Evolutionary conservation across 2,329 filamentous ascomycete genomes (phyloP).

Genomic region (Dissoconium aciculare): DNA sequence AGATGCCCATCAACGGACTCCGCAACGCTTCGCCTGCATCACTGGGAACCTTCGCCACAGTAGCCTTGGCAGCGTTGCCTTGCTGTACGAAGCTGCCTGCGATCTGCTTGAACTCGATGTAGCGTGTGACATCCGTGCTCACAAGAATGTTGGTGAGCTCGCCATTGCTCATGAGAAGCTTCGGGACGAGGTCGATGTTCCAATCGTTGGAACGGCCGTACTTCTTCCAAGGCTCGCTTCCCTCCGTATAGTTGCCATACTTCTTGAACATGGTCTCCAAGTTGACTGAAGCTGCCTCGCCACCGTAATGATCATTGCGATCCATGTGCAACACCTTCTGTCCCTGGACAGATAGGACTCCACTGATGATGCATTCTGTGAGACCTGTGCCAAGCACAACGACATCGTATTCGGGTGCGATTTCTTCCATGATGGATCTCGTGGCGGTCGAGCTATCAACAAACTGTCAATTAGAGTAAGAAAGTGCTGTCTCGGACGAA

Average conservation of each 20-base stretch:
- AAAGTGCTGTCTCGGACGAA: no score
- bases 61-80: conserved; percentile 64
- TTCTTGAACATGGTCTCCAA: conserved; percentile 96
- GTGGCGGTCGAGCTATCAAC: not conserved
- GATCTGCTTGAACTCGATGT: conserved; percentile 47
- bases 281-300: conserved; percentile 91
- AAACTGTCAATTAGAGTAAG: no score
- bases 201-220: conserved; percentile 94
- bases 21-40: conserved; percentile 80
- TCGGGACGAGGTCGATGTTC: conserved; percentile 98
- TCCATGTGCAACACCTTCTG: conserved; percentile 99
- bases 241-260: conserved; percentile 65
- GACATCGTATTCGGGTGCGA: conserved; percentile 96
- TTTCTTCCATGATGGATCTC: conserved; percentile 70
- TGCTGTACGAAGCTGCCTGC: conserved; percentile 95
- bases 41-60: conserved; percentile 90
- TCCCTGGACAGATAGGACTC: conserved; percentile 93
- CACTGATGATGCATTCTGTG: conserved; percentile 97
- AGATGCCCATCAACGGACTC: conserved; percentile 90
- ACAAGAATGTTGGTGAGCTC: conserved; percentile 98
- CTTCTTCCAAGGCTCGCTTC: conserved; percentile 93
- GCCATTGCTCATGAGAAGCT: conserved; percentile 96
- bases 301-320: conserved; percentile 96
- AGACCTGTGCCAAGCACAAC: conserved; percentile 95
- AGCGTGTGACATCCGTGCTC: conserved; percentile 59